A percentile compares a stretch with the other conserved stretches of the same genome.
Conservation (phyloP, 345 rosid genomes). For the Chamaenerion angustifolium region DNA sequence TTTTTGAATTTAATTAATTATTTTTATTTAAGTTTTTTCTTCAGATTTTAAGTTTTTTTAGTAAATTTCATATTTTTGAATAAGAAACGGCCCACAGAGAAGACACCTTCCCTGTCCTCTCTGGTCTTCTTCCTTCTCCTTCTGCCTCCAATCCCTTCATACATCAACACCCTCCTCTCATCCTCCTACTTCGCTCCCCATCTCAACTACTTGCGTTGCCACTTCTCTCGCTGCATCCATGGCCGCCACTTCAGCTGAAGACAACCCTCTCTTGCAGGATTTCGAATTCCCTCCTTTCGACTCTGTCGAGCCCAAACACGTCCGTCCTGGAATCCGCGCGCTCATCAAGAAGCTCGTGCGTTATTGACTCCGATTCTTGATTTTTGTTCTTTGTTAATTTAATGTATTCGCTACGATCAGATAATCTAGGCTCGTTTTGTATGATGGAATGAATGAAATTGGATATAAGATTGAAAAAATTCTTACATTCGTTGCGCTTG, state of each 20-base stretch:
- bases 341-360: constrained; percentile 50
- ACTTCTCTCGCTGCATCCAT: neutral
- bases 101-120: constrained; percentile 10
- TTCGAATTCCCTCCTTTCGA: constrained; percentile 73
- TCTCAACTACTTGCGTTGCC: neutral
- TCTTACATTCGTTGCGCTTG: no score
- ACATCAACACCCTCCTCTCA: neutral
- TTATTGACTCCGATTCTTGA: constrained; percentile 1
- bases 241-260: constrained; percentile 18
- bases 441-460: no score
- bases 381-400: neutral
- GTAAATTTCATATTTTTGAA: no score
- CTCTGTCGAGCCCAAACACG: constrained; percentile 50
- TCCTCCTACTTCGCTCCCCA: constrained; percentile 3
- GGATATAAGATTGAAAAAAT: no score
- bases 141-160: constrained; percentile 9
- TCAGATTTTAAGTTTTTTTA: no score
- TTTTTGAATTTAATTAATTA: no score
- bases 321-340: constrained; percentile 65
- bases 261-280: constrained; percentile 60
- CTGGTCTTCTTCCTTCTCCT: constrained; percentile 16
- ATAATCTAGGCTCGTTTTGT: no score
- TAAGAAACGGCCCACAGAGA: no score
- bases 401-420: no score
- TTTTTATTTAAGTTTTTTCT: no score